Evolutionary conservation across 2,329 filamentous ascomycete species (phyloP), one percentile per base, ranked within the genome.

Genomic region (Camptophora hylomeconis): DNA sequence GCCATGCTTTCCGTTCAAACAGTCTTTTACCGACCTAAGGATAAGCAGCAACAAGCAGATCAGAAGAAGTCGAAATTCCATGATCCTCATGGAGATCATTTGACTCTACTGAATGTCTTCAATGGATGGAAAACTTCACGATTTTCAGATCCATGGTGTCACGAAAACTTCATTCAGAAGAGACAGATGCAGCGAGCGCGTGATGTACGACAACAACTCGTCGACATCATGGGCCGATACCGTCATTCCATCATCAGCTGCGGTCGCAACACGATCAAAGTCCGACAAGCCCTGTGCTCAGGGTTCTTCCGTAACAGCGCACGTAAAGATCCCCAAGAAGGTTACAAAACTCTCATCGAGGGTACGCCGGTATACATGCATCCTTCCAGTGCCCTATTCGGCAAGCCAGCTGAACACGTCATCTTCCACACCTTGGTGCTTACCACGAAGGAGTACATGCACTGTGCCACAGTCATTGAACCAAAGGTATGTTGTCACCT

Each of bases 11-110:
- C 80, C 20, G 75, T 89, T 7, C 74, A 79, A 31, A 80, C 72
- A 3, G 73, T 94, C 23, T 98, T 95, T 58, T 92, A 94, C 55
- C 76, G 92, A 0, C 89, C 92, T 0, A 93, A 94, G 48, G 92
- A 98, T 51, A 98, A 98, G 60, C 87, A 95, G 49, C 69, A 80
- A 26, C 83, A 93, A 53, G 89, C 92, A 3, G 89, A 98, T 49
- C 82, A 94, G 55, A 95, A 95, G 63, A 94, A 94, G 57, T 69
- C 84, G 41, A 94, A 94, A 52, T 98, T 98, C 58, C 83, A 94
- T 58, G 89, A 98, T 47, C 80, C 87, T 0, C 75, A 83, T 32
- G 89, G 89, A 29, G 89, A 98, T 49, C 89, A 98, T 48, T 65
- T 98, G 8, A 98, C 89, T 0, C 66, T 95, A 0, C 71, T 98